Percentiles rank a stretch among this genome's conserved stretches.
Conservation (phyloP, 805 yeast genomes). For the Nakazawaea sp. region DNA sequence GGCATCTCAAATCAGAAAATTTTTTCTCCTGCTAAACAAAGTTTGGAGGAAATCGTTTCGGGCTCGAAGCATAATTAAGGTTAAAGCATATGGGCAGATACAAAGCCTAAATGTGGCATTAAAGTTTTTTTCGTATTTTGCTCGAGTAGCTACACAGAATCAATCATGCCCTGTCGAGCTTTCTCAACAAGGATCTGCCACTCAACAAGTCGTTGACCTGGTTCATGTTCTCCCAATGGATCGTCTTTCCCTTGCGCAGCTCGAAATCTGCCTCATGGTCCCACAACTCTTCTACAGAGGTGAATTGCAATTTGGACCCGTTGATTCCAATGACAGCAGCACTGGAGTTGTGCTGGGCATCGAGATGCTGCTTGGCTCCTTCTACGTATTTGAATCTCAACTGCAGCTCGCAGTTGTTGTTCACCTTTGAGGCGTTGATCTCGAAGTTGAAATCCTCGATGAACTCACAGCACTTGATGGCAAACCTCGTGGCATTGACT, state of each 20-base stretch:
- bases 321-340: slow-evolving; percentile 67
- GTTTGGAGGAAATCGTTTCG: too few species aligned
- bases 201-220: slow-evolving; percentile 63
- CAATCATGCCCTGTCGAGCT: too few species aligned
- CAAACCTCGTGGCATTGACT: slow-evolving; percentile 81
- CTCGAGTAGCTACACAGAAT: too few species aligned
- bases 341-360: slow-evolving; percentile 30
- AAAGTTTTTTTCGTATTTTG: too few species aligned
- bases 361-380: slow-evolving; percentile 40
- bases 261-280: slow-evolving; percentile 50
- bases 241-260: slow-evolving; percentile 57
- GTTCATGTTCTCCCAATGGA: slow-evolving; percentile 64
- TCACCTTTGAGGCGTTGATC: slow-evolving; percentile 7
- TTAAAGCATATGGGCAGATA: too few species aligned
- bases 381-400: slow-evolving; percentile 45
- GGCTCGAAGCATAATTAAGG: too few species aligned
- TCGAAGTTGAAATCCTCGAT: slow-evolving; percentile 48
- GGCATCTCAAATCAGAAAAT: too few species aligned
- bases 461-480: slow-evolving; percentile 83
- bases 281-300: slow-evolving; percentile 51
- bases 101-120: too few species aligned
- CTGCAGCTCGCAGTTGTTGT: slow-evolving; percentile 27
- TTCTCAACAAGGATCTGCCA: slow-evolving; percentile 55
- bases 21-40: too few species aligned
- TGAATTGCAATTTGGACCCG: slow-evolving; percentile 57